Evolutionary conservation across 2,329 filamentous ascomycete genomes (phyloP).

Genomic region (Scedosporium dehoogii): DNA sequence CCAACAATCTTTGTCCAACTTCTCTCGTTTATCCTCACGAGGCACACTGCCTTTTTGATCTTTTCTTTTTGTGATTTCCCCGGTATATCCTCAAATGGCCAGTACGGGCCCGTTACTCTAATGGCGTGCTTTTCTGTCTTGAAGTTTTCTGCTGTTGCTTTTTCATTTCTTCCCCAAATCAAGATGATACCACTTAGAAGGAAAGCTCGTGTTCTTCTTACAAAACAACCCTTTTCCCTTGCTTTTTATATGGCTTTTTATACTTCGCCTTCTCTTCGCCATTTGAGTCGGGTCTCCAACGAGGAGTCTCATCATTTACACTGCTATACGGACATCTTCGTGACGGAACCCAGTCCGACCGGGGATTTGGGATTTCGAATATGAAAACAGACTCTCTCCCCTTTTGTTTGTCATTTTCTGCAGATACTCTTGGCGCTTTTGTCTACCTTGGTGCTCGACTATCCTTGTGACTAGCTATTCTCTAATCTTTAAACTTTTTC

Average conservation of each 20-base stretch:
- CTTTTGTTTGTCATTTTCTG: constrained; percentile 1
- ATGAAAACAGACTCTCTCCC: background rate
- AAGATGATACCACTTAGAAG: constrained; percentile 15
- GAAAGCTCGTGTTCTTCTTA: constrained; percentile 7
- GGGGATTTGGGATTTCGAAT: constrained; percentile 2
- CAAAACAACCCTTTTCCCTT: background rate
- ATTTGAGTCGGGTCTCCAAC: background rate
- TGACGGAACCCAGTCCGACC: background rate
- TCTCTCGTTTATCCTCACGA: background rate
- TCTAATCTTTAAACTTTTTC: background rate
- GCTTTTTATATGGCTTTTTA: background rate
- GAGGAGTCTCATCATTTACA: background rate
- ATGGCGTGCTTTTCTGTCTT: background rate
- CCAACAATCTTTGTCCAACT: background rate
- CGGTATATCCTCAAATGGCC: background rate
- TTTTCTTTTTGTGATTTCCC: background rate
- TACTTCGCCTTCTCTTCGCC: background rate
- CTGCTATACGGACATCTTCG: background rate
- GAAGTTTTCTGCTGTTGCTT: constrained; percentile 4
- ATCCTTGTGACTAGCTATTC: constrained; percentile 1
- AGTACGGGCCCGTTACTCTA: background rate
- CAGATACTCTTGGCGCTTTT: background rate
- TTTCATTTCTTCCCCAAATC: constrained; percentile 11
- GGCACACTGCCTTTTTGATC: background rate
- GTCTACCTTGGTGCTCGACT: background rate